phyloP scores from a whole-genome alignment of 495 filamentous ascomycete species.

The Penicillium cataractarum region DNA sequence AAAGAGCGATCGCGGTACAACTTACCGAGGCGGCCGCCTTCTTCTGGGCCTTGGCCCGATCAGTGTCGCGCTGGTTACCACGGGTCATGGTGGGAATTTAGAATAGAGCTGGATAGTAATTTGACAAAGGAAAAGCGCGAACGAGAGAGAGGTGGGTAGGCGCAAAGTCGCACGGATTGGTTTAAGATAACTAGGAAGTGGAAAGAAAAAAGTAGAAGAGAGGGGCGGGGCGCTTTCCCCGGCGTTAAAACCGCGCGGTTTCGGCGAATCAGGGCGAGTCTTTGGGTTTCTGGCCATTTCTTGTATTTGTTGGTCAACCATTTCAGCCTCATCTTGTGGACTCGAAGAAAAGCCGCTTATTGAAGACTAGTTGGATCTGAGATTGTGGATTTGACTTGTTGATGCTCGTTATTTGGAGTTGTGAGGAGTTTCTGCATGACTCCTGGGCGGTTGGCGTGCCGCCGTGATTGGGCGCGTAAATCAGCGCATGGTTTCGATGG shows the following conservation, averaged over 20 bases:
- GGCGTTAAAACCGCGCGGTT: not conserved
- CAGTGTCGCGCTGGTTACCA: conserved; percentile 91
- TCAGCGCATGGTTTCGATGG: conserved; percentile 5
- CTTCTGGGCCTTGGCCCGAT: conserved; percentile 80
- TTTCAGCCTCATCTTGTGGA: not conserved
- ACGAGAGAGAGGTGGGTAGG: not conserved
- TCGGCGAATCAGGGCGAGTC: conserved; percentile 8
- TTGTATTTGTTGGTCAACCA: not conserved
- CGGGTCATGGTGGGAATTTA: conserved; percentile 68
- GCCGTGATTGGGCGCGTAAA: conserved; percentile 24
- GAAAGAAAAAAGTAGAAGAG: conserved; percentile 8
- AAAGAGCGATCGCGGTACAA: conserved; percentile 23
- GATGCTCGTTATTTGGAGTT: not conserved
- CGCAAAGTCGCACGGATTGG: not conserved
- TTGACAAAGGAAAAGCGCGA: conserved; percentile 2
- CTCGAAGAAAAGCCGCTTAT: not conserved
- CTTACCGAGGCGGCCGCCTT: conserved; percentile 53
- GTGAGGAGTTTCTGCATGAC: not conserved
- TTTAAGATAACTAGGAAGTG: not conserved
- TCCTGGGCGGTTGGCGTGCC: conserved; percentile 13
- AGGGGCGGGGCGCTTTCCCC: conserved; percentile 7
- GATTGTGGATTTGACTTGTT: not conserved
- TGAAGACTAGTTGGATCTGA: not conserved
- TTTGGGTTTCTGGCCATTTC: not conserved
- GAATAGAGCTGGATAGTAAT: conserved; percentile 2